Evolutionary conservation across 2,329 filamentous ascomycete species (phyloP).

Genomic region (Berkeleyomyces rouxiae): DNA sequence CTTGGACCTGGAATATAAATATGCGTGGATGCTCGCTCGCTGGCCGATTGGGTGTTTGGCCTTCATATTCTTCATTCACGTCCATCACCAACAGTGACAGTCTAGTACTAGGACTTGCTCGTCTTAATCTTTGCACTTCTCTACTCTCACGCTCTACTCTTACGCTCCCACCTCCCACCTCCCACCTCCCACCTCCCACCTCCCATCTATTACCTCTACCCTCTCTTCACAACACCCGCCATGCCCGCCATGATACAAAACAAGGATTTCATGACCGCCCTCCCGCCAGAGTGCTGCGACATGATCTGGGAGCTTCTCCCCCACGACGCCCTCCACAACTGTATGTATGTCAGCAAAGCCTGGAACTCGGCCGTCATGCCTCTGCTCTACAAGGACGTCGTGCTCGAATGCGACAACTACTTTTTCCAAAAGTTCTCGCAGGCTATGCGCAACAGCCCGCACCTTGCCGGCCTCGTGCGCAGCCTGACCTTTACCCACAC

Average conservation of each 20-base stretch:
- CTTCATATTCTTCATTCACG: not conserved
- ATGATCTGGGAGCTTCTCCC: conserved; percentile 5
- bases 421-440: conserved; percentile 11
- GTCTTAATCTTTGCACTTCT: not conserved
- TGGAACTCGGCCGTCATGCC: conserved; percentile 2
- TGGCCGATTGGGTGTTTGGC: not conserved
- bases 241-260: conserved; percentile 6
- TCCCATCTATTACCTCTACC: not conserved
- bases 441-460: conserved; percentile 6
- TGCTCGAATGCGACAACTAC: conserved; percentile 10
- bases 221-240: not conserved
- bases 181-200: no score
- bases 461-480: conserved; percentile 6
- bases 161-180: not conserved
- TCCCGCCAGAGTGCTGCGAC: conserved; percentile 7
- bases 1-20: not conserved
- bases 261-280: conserved; percentile 2
- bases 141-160: not conserved
- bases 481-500: conserved; percentile 1
- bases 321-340: not conserved
- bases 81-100: not conserved
- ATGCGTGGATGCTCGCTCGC: not conserved
- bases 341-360: not conserved
- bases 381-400: conserved; percentile 8
- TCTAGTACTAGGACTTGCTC: not conserved